Conservation (phyloP, 305 asterid species). For the Rubia tinctorum region DNA sequence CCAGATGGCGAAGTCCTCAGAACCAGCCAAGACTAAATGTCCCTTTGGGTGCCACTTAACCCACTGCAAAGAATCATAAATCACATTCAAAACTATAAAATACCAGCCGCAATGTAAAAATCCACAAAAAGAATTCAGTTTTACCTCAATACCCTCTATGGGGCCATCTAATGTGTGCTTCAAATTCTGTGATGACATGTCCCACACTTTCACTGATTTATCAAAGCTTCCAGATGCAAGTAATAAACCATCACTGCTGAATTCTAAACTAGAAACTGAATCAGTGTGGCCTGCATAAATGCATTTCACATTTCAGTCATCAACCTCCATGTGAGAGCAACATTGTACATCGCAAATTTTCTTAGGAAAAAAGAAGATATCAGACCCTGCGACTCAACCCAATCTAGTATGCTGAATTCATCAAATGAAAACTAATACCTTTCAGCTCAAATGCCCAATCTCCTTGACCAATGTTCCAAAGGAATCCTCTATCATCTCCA, state of each 20-base stretch:
- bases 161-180: constrained; percentile 82
- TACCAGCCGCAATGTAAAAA: neutral
- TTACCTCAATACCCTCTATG: constrained; percentile 75
- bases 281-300: constrained; percentile 70
- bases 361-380: neutral
- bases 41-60: constrained; percentile 91
- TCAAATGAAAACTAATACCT: constrained; percentile 37
- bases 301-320: constrained; percentile 16
- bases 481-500: constrained; percentile 87
- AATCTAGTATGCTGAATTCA: neutral
- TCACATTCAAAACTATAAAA: constrained; percentile 6
- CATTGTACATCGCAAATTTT: neutral
- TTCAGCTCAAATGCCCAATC: constrained; percentile 72
- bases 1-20: constrained; percentile 76
- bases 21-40: constrained; percentile 77
- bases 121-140: neutral
- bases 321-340: constrained; percentile 7
- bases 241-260: constrained; percentile 71
- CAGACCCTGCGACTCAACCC: neutral
- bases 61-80: constrained; percentile 51
- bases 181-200: constrained; percentile 39
- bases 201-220: constrained; percentile 76
- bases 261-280: constrained; percentile 63
- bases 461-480: constrained; percentile 73
- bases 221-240: constrained; percentile 88